Conservation (phyloP, 1,284 basidiomycete species). For the Pascua sp. region DNA sequence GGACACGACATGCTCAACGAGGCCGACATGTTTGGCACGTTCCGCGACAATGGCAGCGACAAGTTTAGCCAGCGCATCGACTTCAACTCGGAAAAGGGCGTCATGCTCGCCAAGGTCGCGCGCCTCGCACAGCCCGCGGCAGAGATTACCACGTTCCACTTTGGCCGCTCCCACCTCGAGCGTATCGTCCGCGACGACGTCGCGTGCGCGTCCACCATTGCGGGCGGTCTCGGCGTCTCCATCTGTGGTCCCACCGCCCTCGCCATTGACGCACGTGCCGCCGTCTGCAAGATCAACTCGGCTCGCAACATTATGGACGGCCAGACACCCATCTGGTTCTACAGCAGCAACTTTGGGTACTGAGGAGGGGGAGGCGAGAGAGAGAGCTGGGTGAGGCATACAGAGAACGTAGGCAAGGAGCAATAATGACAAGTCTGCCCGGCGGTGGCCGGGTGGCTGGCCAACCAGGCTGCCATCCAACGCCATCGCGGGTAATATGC, state of each 20-base stretch:
- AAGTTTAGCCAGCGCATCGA: not conserved
- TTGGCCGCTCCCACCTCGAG: conserved; percentile 4
- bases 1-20: not conserved
- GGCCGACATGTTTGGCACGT: no score
- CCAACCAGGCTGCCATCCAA: no score
- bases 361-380: not conserved
- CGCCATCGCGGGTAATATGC: no score
- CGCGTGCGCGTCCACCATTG: not conserved
- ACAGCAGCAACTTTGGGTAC: conserved; percentile 27
- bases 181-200: not conserved
- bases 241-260: conserved; percentile 26
- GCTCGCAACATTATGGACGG: conserved; percentile 15
- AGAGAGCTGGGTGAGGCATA: no score
- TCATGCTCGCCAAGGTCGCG: not conserved
- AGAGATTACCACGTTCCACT: not conserved
- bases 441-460: no score
- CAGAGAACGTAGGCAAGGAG: no score
- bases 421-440: no score
- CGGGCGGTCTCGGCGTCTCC: conserved; percentile 5
- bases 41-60: not conserved
- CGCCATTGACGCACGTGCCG: conserved; percentile 12
- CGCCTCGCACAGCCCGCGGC: not conserved
- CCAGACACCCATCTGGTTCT: conserved; percentile 20
- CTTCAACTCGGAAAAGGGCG: not conserved
- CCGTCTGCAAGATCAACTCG: conserved; percentile 17